These are phyloP conservation scores for Mycena alexandri DNA, from an alignment of 768 basidiomycete species.

Conservation along the genomic window DNA sequence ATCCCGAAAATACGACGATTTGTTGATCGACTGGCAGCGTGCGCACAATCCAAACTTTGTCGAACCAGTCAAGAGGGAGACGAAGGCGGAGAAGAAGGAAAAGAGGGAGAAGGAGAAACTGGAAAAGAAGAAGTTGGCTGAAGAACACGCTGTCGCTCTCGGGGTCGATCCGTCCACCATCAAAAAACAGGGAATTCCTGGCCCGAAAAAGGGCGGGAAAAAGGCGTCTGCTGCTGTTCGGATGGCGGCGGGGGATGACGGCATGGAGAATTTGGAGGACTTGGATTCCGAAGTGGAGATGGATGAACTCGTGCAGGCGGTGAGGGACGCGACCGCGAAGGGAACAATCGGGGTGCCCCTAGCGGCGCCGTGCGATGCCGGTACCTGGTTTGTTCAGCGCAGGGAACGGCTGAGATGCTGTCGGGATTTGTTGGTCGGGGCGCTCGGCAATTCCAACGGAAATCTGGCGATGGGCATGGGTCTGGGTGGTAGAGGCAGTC, in stretches of 20 bases:
- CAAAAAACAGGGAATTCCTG: constrained; percentile 58
- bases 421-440: constrained; percentile 68
- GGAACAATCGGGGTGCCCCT: constrained; percentile 75
- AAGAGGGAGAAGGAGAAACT: constrained; percentile 84
- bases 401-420: constrained; percentile 75
- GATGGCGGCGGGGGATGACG: constrained; percentile 68
- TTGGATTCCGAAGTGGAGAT: constrained; percentile 89
- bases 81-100: constrained; percentile 90
- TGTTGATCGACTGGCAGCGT: constrained; percentile 93
- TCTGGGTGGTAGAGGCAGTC: constrained; percentile 38
- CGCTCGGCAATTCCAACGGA: constrained; percentile 58
- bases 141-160: constrained; percentile 75
- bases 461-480: constrained; percentile 46
- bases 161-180: constrained; percentile 61
- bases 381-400: constrained; percentile 86
- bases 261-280: constrained; percentile 79
- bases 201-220: constrained; percentile 73
- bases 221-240: constrained; percentile 68
- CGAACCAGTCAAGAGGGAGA: constrained; percentile 88
- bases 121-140: constrained; percentile 82
- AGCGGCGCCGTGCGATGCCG: constrained; percentile 78
- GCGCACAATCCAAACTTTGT: constrained; percentile 90
- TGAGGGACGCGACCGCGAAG: constrained; percentile 66
- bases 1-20: constrained; percentile 84
- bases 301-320: constrained; percentile 76